Percentiles rank a stretch among this genome's conserved stretches.
Evolutionary conservation across 192 early-diverging fungal genomes (phyloP).

Genomic region (Backusella luteola): DNA sequence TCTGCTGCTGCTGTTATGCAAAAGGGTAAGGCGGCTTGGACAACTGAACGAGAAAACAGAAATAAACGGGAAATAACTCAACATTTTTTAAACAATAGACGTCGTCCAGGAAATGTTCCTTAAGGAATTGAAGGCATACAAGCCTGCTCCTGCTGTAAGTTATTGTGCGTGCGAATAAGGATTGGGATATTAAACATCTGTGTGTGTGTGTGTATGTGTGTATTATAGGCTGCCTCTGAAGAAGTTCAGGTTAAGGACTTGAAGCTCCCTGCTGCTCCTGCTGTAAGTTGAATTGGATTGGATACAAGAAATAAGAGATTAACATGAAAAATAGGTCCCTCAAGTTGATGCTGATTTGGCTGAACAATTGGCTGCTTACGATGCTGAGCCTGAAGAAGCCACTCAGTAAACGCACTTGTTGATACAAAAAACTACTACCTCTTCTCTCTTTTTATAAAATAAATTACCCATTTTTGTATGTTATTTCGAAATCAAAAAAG

Average conservation of each 20-base stretch:
- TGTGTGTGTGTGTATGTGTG: not conserved
- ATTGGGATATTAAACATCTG: not conserved
- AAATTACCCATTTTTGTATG: not conserved
- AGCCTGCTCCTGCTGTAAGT: slow-evolving; percentile 48
- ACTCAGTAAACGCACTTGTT: slow-evolving; percentile 9
- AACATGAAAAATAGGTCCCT: slow-evolving; percentile 1
- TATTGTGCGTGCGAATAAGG: not conserved
- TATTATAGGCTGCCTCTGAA: slow-evolving; percentile 8
- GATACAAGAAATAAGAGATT: not conserved
- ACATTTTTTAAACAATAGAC: slow-evolving; percentile 28
- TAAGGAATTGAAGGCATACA: slow-evolving; percentile 55
- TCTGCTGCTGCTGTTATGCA: slow-evolving; percentile 44
- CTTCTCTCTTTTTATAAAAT: not conserved
- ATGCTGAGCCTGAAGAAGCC: slow-evolving; percentile 30
- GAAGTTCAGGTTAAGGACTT: slow-evolving; percentile 29
- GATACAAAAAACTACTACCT: not conserved
- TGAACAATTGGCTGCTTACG: slow-evolving; percentile 32
- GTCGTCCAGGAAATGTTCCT: slow-evolving; percentile 51
- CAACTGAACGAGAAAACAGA: not conserved
- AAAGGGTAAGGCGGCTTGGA: slow-evolving; percentile 38
- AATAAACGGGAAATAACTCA: not conserved
- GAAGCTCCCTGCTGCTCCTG: slow-evolving; percentile 34
- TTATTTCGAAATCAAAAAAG: not conserved
- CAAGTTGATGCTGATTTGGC: slow-evolving; percentile 32
- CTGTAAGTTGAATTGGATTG: slow-evolving; percentile 2